Conservation (phyloP, 768 basidiomycete species). For the Boletus subcaerulescens region DNA sequence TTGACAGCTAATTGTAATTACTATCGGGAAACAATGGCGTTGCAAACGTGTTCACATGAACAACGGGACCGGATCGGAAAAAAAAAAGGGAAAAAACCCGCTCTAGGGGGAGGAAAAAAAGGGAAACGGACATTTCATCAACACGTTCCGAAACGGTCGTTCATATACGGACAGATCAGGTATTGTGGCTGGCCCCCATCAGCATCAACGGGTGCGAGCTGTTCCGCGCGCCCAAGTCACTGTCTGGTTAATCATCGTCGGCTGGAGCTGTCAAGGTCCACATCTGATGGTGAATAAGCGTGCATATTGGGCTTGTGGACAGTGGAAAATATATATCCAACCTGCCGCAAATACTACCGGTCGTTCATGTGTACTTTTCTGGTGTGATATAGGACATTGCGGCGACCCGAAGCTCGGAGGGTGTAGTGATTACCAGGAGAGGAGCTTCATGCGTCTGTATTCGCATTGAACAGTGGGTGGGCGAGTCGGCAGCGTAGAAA, state of each 20-base stretch:
- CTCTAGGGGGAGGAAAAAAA: neutral
- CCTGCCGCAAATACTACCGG: slow-evolving; percentile 18
- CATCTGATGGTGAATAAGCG: slow-evolving; percentile 1
- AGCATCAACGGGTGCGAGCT: neutral
- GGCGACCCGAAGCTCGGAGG: neutral
- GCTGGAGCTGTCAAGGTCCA: neutral
- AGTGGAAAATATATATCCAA: slow-evolving; percentile 1
- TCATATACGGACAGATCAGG: neutral
- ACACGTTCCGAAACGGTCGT: slow-evolving; percentile 8
- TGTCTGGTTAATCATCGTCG: neutral
- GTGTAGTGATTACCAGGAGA: neutral
- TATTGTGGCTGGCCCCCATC: slow-evolving; percentile 10
- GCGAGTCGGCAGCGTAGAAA: neutral
- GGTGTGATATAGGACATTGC: slow-evolving; percentile 3
- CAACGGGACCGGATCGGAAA: neutral
- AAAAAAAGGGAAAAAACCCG: too few relatives aligned
- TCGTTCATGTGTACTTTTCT: slow-evolving; percentile 2
- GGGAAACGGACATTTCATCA: slow-evolving; percentile 1
- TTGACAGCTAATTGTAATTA: slow-evolving; percentile 18
- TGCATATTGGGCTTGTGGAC: neutral
- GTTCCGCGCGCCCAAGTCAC: neutral
- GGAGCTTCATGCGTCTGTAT: neutral
- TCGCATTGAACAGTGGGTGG: slow-evolving; percentile 1
- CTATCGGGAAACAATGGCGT: neutral
- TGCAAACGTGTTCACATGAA: slow-evolving; percentile 1